Conservation (phyloP, 208 protist species). For the Trypanosoma theileri region DNA sequence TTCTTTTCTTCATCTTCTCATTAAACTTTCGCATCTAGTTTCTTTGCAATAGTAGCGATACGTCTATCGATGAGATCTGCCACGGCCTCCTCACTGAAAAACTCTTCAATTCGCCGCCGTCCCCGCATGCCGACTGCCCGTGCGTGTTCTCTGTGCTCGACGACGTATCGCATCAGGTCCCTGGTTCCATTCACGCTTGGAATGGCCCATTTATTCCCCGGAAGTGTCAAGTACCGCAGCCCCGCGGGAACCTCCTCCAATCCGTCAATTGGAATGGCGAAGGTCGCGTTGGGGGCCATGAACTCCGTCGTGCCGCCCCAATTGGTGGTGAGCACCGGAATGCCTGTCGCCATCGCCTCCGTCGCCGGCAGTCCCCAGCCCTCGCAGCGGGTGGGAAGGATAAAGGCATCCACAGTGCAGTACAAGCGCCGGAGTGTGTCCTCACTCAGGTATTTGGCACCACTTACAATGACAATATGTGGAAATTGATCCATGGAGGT, state of each 20-base stretch:
- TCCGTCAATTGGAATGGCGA: slow-evolving; percentile 51
- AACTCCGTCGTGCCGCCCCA: slow-evolving; percentile 43
- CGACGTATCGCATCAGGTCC: slow-evolving; percentile 38
- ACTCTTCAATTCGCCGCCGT: slow-evolving; percentile 20
- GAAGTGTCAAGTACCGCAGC: slow-evolving; percentile 22
- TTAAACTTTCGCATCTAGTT: neutral
- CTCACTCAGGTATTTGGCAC: slow-evolving; percentile 23
- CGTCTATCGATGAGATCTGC: slow-evolving; percentile 37
- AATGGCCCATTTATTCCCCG: slow-evolving; percentile 38
- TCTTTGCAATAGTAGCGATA: neutral
- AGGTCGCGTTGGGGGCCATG: slow-evolving; percentile 34
- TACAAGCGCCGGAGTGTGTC: slow-evolving; percentile 63
- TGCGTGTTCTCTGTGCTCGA: slow-evolving; percentile 36
- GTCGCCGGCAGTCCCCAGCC: slow-evolving; percentile 54
- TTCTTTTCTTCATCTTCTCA: too few relatives aligned
- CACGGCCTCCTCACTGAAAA: slow-evolving; percentile 45
- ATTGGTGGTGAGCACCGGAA: slow-evolving; percentile 47
- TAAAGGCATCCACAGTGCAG: slow-evolving; percentile 68
- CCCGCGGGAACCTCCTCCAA: slow-evolving; percentile 37
- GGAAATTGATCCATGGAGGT: slow-evolving; percentile 35
- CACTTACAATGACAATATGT: slow-evolving; percentile 37
- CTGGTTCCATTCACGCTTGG: slow-evolving; percentile 32
- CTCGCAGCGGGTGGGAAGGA: slow-evolving; percentile 83
- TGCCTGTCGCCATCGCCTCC: slow-evolving; percentile 62
- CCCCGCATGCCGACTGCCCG: slow-evolving; percentile 31